Evolutionary conservation across 2,329 filamentous ascomycete species (phyloP), one percentile per base, ranked within the genome.

Genomic region (Botrytis deweyae): DNA sequence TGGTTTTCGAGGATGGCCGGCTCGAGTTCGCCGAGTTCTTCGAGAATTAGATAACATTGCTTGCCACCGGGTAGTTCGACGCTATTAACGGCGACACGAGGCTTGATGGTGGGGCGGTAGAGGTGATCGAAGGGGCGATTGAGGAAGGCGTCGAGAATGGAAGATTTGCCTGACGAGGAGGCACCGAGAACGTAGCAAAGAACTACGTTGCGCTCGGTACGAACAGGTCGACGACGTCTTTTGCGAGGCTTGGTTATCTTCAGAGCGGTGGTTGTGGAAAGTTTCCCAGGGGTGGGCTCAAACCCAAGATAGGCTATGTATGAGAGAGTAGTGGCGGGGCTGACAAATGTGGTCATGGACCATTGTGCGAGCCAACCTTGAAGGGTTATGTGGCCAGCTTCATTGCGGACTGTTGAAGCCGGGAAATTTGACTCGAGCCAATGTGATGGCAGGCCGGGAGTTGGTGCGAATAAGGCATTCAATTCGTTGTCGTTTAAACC

Each of bases 271-370:
- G 93, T 93, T 2, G 93, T 94, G 0, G 91, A 90, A 58, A 92
- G 92, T n/a, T 88, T 86, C 77, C 92, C 93, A 78, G 92, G 92
- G 2, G 89, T 86, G 3, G 93, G 91, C 81, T 98, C 96, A 80
- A 98, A 99, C 1, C 96, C 96, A 3, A 99, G 90, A 81, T 98
- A 98, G 4, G 96, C 96, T 3, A 99, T 89, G 81, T 99, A 99
- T 78, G 97, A 95, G 6, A 99, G 87, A 0, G 96, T 98, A 0
- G 94, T 98, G 81, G 96, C 97, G 20, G 96, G 95, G 73, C 97
- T 95, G 75, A 97, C 90, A 79, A 98, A 99, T 0, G 96, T 99
- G 0, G 96, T 99, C 96, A 99, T 99, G 81, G 95, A 98, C 96
- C 96, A 99, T 80, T 99, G 96, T 6, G 96, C 96, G 55, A 99